A percentile compares a stretch with the other conserved stretches of the same genome.
Conservation (phyloP, 176 grass and related monocot genomes). For the Phoenix dactylifera region DNA sequence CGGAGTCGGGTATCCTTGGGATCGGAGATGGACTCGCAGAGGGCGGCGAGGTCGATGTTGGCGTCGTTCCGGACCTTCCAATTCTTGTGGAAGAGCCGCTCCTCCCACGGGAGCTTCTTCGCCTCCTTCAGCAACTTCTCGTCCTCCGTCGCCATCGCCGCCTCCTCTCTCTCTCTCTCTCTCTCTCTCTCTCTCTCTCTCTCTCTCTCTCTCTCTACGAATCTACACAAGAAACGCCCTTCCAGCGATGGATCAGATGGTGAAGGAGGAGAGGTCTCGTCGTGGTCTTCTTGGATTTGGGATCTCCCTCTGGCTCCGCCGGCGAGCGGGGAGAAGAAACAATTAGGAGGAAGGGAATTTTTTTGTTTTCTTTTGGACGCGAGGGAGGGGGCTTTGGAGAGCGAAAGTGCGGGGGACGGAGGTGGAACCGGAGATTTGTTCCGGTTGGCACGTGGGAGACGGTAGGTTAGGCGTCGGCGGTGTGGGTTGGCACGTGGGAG, state of each 20-base stretch:
- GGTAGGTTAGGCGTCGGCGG: constrained; percentile 11
- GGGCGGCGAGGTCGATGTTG: constrained; percentile 87
- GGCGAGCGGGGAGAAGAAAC: not conserved
- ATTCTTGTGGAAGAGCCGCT: constrained; percentile 91
- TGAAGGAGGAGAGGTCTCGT: no score
- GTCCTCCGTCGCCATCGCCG: constrained; percentile 90
- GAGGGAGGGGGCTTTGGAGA: not conserved
- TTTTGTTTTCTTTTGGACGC: no score
- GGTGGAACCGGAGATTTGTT: no score
- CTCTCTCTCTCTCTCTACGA: not conserved
- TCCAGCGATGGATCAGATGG: constrained; percentile 7
- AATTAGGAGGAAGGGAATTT: not conserved
- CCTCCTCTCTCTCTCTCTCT: constrained; percentile 3
- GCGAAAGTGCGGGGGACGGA: no score
- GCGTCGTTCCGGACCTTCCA: constrained; percentile 99
- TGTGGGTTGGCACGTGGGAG: not conserved
- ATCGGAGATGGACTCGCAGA: constrained; percentile 88
- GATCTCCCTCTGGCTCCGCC: constrained; percentile 21
- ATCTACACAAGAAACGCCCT: not conserved
- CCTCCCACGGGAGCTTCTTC: constrained; percentile 96
- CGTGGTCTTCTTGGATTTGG: constrained; percentile 5
- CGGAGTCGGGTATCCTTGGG: constrained; percentile 88
- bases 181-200: not conserved
- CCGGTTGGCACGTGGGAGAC: constrained; percentile 5
- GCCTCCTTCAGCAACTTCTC: constrained; percentile 99